Conservation (phyloP, 192 early-diverging fungal species). For the Backusella westeae region DNA sequence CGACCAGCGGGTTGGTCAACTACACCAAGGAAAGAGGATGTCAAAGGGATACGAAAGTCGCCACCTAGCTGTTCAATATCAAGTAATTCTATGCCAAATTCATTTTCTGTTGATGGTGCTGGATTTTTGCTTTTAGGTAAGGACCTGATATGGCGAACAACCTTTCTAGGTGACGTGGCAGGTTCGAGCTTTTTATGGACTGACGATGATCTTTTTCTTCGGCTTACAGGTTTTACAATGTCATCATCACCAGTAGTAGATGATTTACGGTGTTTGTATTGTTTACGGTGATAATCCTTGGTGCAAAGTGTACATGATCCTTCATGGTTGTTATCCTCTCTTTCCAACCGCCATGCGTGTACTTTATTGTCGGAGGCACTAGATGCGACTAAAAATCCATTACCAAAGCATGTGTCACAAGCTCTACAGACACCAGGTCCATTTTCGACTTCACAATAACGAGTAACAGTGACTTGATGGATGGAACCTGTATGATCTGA, state of each 20-base stretch:
- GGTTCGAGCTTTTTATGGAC: not conserved
- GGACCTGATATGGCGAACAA: not conserved
- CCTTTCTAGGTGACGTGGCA: not conserved
- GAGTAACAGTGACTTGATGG: constrained; percentile 23
- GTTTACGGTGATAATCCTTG: constrained; percentile 27
- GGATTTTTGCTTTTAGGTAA: not conserved
- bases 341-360: constrained; percentile 30
- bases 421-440: constrained; percentile 16
- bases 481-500: constrained; percentile 24
- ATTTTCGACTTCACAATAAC: constrained; percentile 35
- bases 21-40: constrained; percentile 21
- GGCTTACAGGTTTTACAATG: not conserved
- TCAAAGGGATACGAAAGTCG: constrained; percentile 18
- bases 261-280: constrained; percentile 1
- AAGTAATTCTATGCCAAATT: constrained; percentile 10
- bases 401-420: constrained; percentile 33
- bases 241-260: not conserved
- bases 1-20: constrained; percentile 19
- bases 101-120: not conserved
- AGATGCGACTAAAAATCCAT: constrained; percentile 35
- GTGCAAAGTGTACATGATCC: constrained; percentile 16
- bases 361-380: constrained; percentile 21
- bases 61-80: constrained; percentile 37
- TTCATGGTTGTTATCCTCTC: constrained; percentile 12
- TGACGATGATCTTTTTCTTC: not conserved